These are phyloP conservation scores for Lactifluus pinguis DNA, from an alignment of 768 basidiomycete genomes.

Conservation along the genomic window DNA sequence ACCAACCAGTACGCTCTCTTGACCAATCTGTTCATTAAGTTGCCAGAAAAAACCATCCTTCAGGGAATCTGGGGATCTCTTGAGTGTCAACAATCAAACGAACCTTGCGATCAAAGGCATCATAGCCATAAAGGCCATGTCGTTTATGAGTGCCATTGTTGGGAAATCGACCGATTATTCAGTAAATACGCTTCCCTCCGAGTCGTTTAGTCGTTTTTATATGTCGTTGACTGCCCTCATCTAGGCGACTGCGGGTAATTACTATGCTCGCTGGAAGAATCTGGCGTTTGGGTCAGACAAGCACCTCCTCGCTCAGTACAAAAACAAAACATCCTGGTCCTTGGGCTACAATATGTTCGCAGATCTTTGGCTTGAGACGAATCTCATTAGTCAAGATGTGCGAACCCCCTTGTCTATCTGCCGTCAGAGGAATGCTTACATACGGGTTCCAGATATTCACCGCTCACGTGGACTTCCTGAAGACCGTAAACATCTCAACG, in stretches of 20 bases:
- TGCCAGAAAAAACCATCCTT: not conserved
- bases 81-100: slow-evolving; percentile 4
- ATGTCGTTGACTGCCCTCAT: not conserved
- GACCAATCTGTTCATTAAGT: not conserved
- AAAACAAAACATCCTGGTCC: slow-evolving; percentile 10
- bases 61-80: slow-evolving; percentile 2
- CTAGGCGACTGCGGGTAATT: not conserved
- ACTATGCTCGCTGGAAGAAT: slow-evolving; percentile 2
- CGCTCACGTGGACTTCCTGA: slow-evolving; percentile 11
- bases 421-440: not conserved
- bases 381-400: slow-evolving; percentile 5
- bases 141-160: not conserved
- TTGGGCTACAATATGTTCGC: slow-evolving; percentile 16
- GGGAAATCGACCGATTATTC: not conserved
- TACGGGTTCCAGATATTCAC: not conserved
- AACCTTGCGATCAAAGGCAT: slow-evolving; percentile 18
- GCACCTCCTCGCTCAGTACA: slow-evolving; percentile 10
- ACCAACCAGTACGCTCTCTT: not conserved
- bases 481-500: not conserved
- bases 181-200: not conserved
- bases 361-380: slow-evolving; percentile 13
- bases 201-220: not conserved
- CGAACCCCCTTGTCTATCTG: not conserved
- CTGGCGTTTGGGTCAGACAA: slow-evolving; percentile 7
- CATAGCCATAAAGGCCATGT: slow-evolving; percentile 17